Conservation (phyloP, 2,329 filamentous ascomycete genomes). For the Knoxdaviesia capensis region DNA sequence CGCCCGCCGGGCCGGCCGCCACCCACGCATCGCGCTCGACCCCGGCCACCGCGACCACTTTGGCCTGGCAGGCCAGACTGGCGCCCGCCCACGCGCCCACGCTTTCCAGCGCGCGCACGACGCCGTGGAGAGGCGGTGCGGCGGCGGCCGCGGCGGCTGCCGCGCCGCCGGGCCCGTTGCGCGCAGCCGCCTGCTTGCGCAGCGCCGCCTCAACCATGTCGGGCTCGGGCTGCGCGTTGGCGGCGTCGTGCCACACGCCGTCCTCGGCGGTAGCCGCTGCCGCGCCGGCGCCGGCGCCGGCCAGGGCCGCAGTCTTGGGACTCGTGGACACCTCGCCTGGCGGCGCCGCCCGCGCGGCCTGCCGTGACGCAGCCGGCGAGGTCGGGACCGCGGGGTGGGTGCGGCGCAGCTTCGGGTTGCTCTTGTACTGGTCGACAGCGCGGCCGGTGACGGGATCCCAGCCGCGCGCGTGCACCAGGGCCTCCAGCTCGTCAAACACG, state of each 20-base stretch:
- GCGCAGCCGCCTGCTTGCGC: conserved; percentile 9
- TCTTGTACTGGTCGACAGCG: conserved; percentile 33
- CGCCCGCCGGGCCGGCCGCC: conserved; percentile 43
- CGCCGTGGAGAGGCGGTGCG: conserved; percentile 34
- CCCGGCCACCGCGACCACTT: conserved; percentile 46
- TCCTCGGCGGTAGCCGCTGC: conserved; percentile 12
- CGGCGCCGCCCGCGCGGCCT: conserved; percentile 8
- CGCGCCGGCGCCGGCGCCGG: conserved; percentile 4
- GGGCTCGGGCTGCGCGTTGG: conserved; percentile 22
- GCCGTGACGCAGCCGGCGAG: conserved; percentile 7
- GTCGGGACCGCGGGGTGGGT: conserved; percentile 8
- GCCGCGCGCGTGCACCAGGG: conserved; percentile 44
- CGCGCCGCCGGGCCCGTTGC: conserved; percentile 15
- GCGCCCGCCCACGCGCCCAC: conserved; percentile 58
- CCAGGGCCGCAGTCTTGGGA: conserved; percentile 1
- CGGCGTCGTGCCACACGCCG: conserved; percentile 18
- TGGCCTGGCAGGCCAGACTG: conserved; percentile 47
- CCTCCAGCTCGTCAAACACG: conserved; percentile 53
- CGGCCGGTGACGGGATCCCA: conserved; percentile 64
- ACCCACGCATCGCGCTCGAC: conserved; percentile 54
- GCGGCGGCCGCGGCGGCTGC: too few species aligned
- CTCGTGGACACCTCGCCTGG: conserved; percentile 2
- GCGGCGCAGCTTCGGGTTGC: conserved; percentile 21
- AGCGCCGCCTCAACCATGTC: conserved; percentile 41
- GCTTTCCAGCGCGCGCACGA: conserved; percentile 45